Conservation (phyloP, 1,284 basidiomycete genomes). For the Cutaneotrichosporon spelunceum region DNA sequence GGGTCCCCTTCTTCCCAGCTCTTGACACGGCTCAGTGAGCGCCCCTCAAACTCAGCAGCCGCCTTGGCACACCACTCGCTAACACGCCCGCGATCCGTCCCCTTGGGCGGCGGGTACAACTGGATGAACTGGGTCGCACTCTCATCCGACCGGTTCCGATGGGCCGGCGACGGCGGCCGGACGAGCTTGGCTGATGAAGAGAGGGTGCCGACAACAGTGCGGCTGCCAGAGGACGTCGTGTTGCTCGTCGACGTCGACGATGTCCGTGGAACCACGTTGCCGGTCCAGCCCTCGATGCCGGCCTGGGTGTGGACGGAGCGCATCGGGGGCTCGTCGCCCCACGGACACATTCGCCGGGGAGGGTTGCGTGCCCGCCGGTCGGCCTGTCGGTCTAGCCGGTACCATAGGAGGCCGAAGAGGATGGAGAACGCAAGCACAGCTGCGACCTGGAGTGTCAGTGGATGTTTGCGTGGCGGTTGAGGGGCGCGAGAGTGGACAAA, state of each 20-base stretch:
- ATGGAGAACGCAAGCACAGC: background rate
- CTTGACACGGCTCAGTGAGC: background rate
- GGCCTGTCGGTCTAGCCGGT: background rate
- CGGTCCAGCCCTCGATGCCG: background rate
- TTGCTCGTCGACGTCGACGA: background rate
- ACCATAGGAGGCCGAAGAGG: constrained; percentile 5
- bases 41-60: background rate
- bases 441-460: background rate
- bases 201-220: background rate
- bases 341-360: background rate
- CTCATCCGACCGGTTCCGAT: background rate
- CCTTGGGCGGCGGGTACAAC: background rate
- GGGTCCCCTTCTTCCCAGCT: constrained; percentile 1
- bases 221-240: background rate
- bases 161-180: background rate
- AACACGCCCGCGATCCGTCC: background rate
- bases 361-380: background rate
- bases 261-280: background rate
- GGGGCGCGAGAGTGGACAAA: background rate
- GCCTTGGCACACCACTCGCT: background rate
- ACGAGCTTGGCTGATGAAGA: background rate
- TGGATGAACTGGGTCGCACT: background rate
- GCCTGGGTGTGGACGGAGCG: background rate
- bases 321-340: background rate
- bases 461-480: background rate